Percentiles rank a stretch among this genome's conserved stretches.
Conservation (phyloP, 805 yeast species). For the Brettanomyces anomalus region DNA sequence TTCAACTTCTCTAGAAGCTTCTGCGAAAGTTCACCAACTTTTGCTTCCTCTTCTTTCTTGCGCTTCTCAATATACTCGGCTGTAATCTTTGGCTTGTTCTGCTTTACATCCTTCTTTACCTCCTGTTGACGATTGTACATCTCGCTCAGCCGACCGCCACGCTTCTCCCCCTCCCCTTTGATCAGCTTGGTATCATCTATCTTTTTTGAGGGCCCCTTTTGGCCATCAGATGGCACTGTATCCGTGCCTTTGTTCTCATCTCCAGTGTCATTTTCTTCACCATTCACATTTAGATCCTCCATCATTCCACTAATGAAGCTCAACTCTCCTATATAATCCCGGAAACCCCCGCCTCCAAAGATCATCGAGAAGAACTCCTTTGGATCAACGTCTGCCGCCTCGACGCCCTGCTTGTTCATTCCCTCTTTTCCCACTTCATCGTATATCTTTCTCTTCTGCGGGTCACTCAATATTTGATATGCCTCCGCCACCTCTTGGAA, state of each 20-base stretch:
- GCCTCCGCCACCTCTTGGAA: slow-evolving; percentile 61
- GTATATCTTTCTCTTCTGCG: slow-evolving; percentile 52
- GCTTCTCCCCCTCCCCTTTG: too few species aligned
- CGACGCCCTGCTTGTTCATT: slow-evolving; percentile 30
- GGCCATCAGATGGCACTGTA: slow-evolving; percentile 17
- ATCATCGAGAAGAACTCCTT: slow-evolving; percentile 60
- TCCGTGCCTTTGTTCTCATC: slow-evolving; percentile 33
- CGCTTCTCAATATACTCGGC: slow-evolving; percentile 22
- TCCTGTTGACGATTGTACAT: neutral
- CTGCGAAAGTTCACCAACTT: slow-evolving; percentile 49
- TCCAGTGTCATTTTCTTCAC: slow-evolving; percentile 30
- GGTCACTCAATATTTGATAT: slow-evolving; percentile 68
- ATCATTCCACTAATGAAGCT: slow-evolving; percentile 64
- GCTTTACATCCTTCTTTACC: slow-evolving; percentile 6
- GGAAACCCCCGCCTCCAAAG: slow-evolving; percentile 88
- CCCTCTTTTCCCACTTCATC: slow-evolving; percentile 71
- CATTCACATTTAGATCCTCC: slow-evolving; percentile 3
- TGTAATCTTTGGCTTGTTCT: slow-evolving; percentile 14
- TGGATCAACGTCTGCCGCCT: slow-evolving; percentile 64
- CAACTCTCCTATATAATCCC: slow-evolving; percentile 81
- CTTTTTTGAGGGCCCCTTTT: neutral
- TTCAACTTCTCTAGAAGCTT: slow-evolving; percentile 36
- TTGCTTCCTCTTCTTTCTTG: slow-evolving; percentile 28
- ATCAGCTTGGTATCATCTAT: too few species aligned
- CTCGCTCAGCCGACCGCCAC: neutral